phyloP scores from a whole-genome alignment of 2,329 filamentous ascomycete species.

The Trichoderma gracile region DNA sequence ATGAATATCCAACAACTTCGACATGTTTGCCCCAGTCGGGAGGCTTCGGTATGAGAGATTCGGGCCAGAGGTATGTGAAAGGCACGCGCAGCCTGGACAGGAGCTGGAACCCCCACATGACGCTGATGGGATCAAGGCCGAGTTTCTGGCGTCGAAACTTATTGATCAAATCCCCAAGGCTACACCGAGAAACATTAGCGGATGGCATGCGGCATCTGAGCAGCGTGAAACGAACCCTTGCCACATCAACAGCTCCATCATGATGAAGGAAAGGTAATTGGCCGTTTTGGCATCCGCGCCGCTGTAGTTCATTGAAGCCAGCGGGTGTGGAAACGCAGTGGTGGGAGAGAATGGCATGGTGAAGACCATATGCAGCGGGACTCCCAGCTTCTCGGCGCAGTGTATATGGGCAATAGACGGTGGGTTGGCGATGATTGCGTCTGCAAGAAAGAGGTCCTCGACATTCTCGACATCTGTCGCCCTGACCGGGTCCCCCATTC shows the following conservation, averaged over 20 bases:
- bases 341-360: constrained; percentile 41
- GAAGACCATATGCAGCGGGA: constrained; percentile 54
- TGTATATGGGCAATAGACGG: constrained; percentile 55
- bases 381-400: constrained; percentile 50
- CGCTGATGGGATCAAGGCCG: constrained; percentile 63
- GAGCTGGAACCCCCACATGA: constrained; percentile 67
- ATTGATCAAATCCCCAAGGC: constrained; percentile 70
- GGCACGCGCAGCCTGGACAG: constrained; percentile 62
- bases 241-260: constrained; percentile 26
- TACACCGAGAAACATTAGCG: constrained; percentile 59
- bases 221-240: constrained; percentile 20
- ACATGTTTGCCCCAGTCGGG: constrained; percentile 62
- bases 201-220: neutral
- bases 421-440: constrained; percentile 57
- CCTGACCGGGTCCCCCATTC: constrained; percentile 34
- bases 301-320: constrained; percentile 60
- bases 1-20: constrained; percentile 63
- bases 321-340: constrained; percentile 66
- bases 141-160: constrained; percentile 63
- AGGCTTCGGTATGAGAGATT: constrained; percentile 65
- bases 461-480: constrained; percentile 33
- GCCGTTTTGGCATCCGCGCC: constrained; percentile 61
- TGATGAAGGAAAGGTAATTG: constrained; percentile 64
- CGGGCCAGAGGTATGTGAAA: constrained; percentile 72
- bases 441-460: constrained; percentile 51